Base-by-base conservation (phyloP, 768 basidiomycete species). In the Leccinum imitatum region DNA sequence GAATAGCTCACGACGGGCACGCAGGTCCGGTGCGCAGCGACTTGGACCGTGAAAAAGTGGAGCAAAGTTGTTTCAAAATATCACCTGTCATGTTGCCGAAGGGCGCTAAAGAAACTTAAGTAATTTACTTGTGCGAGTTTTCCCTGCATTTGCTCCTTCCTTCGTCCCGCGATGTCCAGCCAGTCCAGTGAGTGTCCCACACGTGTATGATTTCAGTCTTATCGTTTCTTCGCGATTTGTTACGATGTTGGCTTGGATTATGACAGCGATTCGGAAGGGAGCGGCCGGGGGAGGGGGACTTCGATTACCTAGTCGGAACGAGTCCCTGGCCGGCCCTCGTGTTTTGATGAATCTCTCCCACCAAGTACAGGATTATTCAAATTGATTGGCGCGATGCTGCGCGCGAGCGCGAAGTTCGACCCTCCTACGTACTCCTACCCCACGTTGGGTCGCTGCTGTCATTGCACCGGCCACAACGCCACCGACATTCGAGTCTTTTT, bases 291-390 rank as follows among this genome's bases (percentile, higher is more conserved):
- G 9, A 33, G 31, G 13, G 13, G 23, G 47, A 4, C 30, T 33
- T 52, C 50, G 33, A 11, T 35, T 35, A 35, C 33, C 33, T 30
- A 25, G 27, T 25, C 27, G 25, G 50, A 30, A 50, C 13, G 50
- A 30, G 50, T n/a, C 30, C 50, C 6, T 56, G 13, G 33, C 31
- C 35, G 2, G 4, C 17, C 58, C 58, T 46, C 58, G 33, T 59
- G 58, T 59, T 33, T 35, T 58, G 58, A 59, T 59, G 44, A 17
- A 19, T 6, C 44, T 35, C 39, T 35, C 39, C 33, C 58, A 27
- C 58, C 33, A 17, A 13, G 58, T 47, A 59, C 58, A 59, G 58
- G 56, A 37, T 59, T 35, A 25, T 44, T 58, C 23, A 59, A 59
- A 47, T 59, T 58, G 58, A 46, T 58, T 58, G 6, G 15, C 57